These are phyloP conservation scores for Arxiozyma heterogenica DNA, from an alignment of 1,139 yeast species.

Conservation along the genomic window DNA sequence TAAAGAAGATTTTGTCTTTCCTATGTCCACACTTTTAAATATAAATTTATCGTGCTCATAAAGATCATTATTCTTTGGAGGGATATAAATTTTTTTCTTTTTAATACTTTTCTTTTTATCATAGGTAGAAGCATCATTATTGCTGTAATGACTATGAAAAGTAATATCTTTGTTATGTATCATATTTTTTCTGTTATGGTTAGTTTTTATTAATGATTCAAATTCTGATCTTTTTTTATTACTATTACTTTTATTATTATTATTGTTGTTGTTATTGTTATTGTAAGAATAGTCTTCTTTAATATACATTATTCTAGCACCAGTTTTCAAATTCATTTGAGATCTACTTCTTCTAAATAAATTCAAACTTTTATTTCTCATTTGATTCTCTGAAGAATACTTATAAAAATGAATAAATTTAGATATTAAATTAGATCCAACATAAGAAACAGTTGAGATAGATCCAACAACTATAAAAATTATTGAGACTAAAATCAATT, in stretches of 20 bases:
- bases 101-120: slow-evolving; percentile 19
- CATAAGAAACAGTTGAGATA: slow-evolving; percentile 12
- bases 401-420: slow-evolving; percentile 6
- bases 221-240: neutral
- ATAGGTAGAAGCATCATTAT: too few relatives aligned
- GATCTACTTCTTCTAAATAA: slow-evolving; percentile 23
- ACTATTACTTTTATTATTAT: neutral
- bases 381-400: slow-evolving; percentile 4
- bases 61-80: slow-evolving; percentile 34
- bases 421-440: slow-evolving; percentile 9
- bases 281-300: slow-evolving; percentile 26
- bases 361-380: slow-evolving; percentile 1
- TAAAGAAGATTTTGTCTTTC: slow-evolving; percentile 29
- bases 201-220: neutral
- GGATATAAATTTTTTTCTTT: slow-evolving; percentile 32
- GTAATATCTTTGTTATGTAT: neutral
- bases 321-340: slow-evolving; percentile 37
- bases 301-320: slow-evolving; percentile 49
- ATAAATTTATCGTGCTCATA: slow-evolving; percentile 34
- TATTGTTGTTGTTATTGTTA: neutral
- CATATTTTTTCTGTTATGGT: neutral
- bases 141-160: slow-evolving; percentile 5
- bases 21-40: slow-evolving; percentile 33
- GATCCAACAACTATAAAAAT: slow-evolving; percentile 10
- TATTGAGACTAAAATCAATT: slow-evolving; percentile 15